Base-by-base conservation (phyloP, 768 basidiomycete species). In the Brasilioporus rufonigricans region DNA sequence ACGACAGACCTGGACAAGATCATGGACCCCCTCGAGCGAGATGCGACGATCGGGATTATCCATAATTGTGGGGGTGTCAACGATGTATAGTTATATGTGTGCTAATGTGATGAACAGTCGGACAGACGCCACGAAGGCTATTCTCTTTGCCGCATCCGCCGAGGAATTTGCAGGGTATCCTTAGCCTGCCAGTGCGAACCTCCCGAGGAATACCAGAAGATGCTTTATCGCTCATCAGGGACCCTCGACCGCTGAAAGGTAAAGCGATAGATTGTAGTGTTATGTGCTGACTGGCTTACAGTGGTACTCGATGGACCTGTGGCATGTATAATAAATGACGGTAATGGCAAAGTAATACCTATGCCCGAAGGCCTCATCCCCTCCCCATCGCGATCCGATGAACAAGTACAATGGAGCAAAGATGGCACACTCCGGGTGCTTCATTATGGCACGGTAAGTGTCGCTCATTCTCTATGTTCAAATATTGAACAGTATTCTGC, bases 41-140 rank as follows among this genome's bases (percentile, higher is more conserved):
- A 93, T 64, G 94, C 95, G 0, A 93, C 92, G 8, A 89, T 95
- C 19, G 93, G 93, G 2, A 96, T 95, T 53, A 95, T 97, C 46
- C 93, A 96, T 69, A 96, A 96, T 58, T 98, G 91, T 91, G 61
- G 64, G 36, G 80, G 65, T n/a, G 14, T 31, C 47, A 8, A 43
- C 14, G 31, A 19, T 29, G 14, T 36, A 5, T 23, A 12, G 33
- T 38, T 33, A 41, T 21, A 18, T 44, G 13, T 24, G 31, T 12
- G 31, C 50, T 63, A 2, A 60, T 44, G 11, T 13, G 26, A 27
- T 19, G 27, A 45, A 29, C 59, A 92, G 90, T 97, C 60, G 94
- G 94, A 14, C 93, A 96, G 73, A 96, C 94, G 0, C 94, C 94
- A 11, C 79, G 85, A 26, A 93, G 92, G 65, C 79, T 97, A 9